Percentiles rank a stretch among this genome's conserved stretches.
These are phyloP conservation scores for Phytophthora capsici DNA, from an alignment of 352 stramenopile species.

Conservation along the genomic window DNA sequence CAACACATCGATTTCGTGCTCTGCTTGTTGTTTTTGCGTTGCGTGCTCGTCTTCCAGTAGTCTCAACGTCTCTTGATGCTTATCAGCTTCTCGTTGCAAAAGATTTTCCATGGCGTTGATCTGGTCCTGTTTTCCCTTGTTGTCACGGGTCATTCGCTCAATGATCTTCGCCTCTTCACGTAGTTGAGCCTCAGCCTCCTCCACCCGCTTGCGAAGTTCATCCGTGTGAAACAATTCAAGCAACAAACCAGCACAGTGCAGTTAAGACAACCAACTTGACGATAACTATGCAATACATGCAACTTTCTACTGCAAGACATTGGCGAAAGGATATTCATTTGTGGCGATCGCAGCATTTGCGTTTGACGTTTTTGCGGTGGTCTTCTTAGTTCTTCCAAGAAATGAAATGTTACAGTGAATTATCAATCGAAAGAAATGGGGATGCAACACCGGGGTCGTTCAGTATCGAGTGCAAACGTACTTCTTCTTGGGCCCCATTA, in stretches of 20 bases:
- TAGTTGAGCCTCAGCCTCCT: conserved; percentile 76
- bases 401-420: no score
- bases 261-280: conserved; percentile 32
- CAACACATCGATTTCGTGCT: conserved; percentile 71
- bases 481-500: conserved; percentile 61
- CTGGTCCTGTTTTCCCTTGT: conserved; percentile 75
- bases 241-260: conserved; percentile 5
- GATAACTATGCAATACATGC: neutral
- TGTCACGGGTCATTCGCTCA: conserved; percentile 80
- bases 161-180: conserved; percentile 86
- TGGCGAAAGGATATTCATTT: conserved; percentile 71
- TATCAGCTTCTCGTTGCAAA: conserved; percentile 69
- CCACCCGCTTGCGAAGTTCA: conserved; percentile 72
- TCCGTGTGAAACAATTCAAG: conserved; percentile 39
- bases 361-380: conserved; percentile 13
- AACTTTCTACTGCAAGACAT: neutral
- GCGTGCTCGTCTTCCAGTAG: conserved; percentile 69
- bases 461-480: conserved; percentile 14
- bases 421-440: no score
- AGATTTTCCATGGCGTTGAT: conserved; percentile 70
- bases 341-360: conserved; percentile 65
- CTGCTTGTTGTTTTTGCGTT: conserved; percentile 60
- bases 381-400: conserved; percentile 38
- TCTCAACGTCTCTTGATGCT: conserved; percentile 56
- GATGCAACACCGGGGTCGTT: no score